Evolutionary conservation across 2,329 filamentous ascomycete species (phyloP).

Genomic region (Fusarium nelsonii): DNA sequence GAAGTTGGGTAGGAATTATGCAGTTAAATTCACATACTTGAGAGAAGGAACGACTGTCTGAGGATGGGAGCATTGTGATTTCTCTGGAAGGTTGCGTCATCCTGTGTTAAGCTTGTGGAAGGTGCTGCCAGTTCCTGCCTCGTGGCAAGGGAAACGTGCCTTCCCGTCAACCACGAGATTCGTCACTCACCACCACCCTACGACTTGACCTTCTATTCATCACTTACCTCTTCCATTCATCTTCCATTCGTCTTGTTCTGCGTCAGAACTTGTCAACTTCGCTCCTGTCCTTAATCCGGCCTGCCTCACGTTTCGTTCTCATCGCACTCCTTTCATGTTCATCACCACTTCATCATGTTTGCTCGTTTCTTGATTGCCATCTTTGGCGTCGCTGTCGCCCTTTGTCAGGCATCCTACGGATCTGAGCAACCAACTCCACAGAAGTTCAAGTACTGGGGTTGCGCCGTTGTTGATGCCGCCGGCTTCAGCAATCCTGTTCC

Average conservation of each 20-base stretch:
- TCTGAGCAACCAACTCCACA: neutral
- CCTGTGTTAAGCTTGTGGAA: neutral
- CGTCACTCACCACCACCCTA: too few relatives aligned
- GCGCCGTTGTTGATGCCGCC: constrained; percentile 36
- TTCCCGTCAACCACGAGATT: neutral
- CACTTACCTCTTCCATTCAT: too few relatives aligned
- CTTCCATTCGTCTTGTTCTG: neutral
- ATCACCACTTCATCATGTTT: constrained; percentile 39
- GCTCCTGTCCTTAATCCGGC: neutral
- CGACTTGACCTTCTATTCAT: neutral
- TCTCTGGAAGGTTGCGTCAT: neutral
- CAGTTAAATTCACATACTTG: neutral
- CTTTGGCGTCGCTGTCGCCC: constrained; percentile 30
- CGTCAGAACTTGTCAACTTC: neutral
- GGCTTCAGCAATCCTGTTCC: constrained; percentile 29
- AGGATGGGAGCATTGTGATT: neutral
- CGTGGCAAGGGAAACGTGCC: neutral
- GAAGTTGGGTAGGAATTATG: neutral
- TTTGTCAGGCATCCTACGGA: constrained; percentile 38
- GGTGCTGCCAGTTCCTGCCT: constrained; percentile 3
- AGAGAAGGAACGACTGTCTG: neutral
- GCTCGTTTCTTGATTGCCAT: constrained; percentile 39
- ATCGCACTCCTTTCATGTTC: neutral
- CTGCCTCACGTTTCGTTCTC: neutral
- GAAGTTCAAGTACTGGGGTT: constrained; percentile 45